Evolutionary conservation across 371 early-diverging fungal species (phyloP), one percentile per base, ranked within the genome.

Genomic region (Capillidium rhysosporum): DNA sequence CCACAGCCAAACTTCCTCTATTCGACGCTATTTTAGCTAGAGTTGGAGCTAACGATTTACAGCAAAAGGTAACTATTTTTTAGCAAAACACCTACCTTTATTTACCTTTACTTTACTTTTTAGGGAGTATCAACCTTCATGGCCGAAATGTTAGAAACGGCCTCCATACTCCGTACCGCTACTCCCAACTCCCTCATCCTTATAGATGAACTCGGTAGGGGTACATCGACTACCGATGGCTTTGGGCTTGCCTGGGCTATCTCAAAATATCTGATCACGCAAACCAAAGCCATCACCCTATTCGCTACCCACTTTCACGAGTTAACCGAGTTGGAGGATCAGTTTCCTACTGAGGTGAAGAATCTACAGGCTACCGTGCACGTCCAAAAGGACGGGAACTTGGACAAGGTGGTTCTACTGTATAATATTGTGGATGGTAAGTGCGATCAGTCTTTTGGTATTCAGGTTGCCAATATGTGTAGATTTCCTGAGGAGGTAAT

Each of bases 291-390:
- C 55, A 87, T 83, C 54, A 78, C 86, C 43, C 65, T 95, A 28
- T 95, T 97, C 69, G 98, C 98, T 2, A 97, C 98, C 0, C 98
- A 97, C 66, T 98, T 98, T 62, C 98, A 97, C 59, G 98, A 98
- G 61, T 66, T 98, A 14, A 93, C 95, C 0, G 76, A 73, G n/a
- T 68, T 94, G 0, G 69, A 71, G 0, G 75, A 82, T 9, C 68
- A 75, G 5, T 34, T 34, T 34, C 71, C 80, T 7, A 68, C 77
- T 0, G 67, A 69, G 20, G 94, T 95, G 7, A 73, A 74, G 55
- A 97, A 97, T 57, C 62, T 84, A 10, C 90, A 92, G 63, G 98
- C 92, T 0, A 70, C 77, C 21, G 93, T 86, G 0, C 75, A 77
- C 60, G 69, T 82, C 14, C 56, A 57, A 14, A 60, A 60, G 21